Conservation (phyloP, 495 filamentous ascomycete species). For the Aspergillus ellipticus region DNA sequence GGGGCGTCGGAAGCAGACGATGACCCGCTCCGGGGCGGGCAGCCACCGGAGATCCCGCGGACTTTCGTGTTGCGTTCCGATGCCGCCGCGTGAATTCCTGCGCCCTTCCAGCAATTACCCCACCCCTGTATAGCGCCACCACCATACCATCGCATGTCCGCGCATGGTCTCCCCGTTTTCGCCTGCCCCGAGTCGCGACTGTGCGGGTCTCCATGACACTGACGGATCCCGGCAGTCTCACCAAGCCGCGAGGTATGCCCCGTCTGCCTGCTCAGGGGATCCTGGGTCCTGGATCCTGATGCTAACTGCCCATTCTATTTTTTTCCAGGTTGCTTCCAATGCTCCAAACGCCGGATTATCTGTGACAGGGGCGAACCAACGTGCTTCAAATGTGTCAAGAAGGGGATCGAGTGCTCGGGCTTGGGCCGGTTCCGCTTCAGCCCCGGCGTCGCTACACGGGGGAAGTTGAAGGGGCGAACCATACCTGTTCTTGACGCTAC, state of each 20-base stretch:
- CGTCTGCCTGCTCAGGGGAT: background rate
- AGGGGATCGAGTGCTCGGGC: constrained; percentile 24
- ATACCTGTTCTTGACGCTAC: constrained; percentile 9
- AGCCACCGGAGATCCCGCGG: background rate
- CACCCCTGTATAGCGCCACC: background rate
- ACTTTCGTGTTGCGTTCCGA: too few species aligned
- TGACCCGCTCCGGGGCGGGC: background rate
- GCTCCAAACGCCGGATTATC: constrained; percentile 23
- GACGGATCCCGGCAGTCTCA: background rate
- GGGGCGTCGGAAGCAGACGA: background rate
- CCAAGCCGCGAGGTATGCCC: background rate
- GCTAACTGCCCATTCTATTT: background rate
- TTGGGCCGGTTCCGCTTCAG: constrained; percentile 18
- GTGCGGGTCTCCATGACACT: background rate
- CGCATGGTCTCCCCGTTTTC: background rate
- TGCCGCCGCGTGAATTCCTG: background rate
- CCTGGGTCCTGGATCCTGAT: background rate
- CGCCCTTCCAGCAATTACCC: background rate
- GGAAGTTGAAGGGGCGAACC: constrained; percentile 16
- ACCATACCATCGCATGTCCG: background rate
- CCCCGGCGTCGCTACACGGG: constrained; percentile 14
- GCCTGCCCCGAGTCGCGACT: background rate
- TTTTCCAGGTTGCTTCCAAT: constrained; percentile 20
- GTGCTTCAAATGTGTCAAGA: constrained; percentile 23
- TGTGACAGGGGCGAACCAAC: constrained; percentile 19